Percentiles rank a stretch among this genome's conserved stretches.
Evolutionary conservation across 2,329 filamentous ascomycete genomes (phyloP).

Genomic region (Parascedosporium putredinis): DNA sequence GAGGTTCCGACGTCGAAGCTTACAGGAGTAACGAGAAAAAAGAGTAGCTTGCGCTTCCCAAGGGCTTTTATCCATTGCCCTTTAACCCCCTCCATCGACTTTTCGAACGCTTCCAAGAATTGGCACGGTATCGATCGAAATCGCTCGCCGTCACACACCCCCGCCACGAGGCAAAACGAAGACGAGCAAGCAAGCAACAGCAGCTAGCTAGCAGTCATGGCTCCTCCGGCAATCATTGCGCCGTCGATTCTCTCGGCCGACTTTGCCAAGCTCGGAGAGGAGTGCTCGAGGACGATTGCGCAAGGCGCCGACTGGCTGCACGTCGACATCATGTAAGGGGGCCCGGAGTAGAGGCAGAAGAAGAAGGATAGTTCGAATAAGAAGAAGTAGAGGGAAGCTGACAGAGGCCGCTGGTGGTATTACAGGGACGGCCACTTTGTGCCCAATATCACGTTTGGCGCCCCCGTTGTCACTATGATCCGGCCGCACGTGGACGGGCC

Average conservation of each 20-base stretch:
- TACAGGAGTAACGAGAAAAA: too few species aligned
- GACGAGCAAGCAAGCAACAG: too few species aligned
- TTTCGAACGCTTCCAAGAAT: too few species aligned
- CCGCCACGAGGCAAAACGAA: too few species aligned
- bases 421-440: conserved; percentile 97
- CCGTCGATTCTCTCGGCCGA: conserved; percentile 97
- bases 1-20: too few species aligned
- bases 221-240: conserved; percentile 86
- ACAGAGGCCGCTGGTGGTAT: too few species aligned
- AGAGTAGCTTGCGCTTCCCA: too few species aligned
- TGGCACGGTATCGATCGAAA: too few species aligned
- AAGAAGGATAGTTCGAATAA: neutral
- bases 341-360: neutral
- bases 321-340: conserved; percentile 69
- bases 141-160: too few species aligned
- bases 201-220: conserved; percentile 47
- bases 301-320: conserved; percentile 89
- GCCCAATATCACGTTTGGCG: conserved; percentile 94
- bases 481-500: conserved; percentile 74
- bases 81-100: too few species aligned
- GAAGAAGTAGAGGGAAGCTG: neutral
- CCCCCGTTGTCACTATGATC: conserved; percentile 91
- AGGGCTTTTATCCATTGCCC: too few species aligned
- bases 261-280: conserved; percentile 79
- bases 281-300: conserved; percentile 76